phyloP scores from a whole-genome alignment of 306 rosid genomes.

The Cucurbita ficifolia region DNA sequence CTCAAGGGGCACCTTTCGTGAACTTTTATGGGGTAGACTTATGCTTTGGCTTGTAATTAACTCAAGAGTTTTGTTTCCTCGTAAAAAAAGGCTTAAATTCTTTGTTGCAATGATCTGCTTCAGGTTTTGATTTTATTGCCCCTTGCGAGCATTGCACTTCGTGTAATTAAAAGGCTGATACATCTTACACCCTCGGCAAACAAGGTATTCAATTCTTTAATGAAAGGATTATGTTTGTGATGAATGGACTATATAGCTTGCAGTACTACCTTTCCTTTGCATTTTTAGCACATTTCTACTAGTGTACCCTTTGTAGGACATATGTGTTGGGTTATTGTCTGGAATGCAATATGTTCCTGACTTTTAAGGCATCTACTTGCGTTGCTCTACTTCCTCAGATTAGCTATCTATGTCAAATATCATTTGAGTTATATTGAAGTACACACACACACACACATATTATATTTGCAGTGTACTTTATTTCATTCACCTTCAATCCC shows the following conservation, averaged over 20 bases:
- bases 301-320: not conserved
- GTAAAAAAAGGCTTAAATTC: not conserved
- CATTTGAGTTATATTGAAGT: not conserved
- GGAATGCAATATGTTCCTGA: not conserved
- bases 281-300: not conserved
- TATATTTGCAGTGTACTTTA: not conserved
- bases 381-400: not conserved
- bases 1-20: not conserved
- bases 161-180: slow-evolving; percentile 76
- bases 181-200: slow-evolving; percentile 59
- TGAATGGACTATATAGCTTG: not conserved
- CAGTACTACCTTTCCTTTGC: not conserved
- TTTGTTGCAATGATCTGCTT: slow-evolving; percentile 6
- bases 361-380: not conserved
- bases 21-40: not conserved
- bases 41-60: not conserved
- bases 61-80: not conserved
- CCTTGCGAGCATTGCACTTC: slow-evolving; percentile 41
- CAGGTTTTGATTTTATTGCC: slow-evolving; percentile 87
- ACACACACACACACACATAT: too few relatives aligned
- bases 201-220: slow-evolving; percentile 38
- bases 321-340: not conserved
- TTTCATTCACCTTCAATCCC: not conserved
- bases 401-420: not conserved
- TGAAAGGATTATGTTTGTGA: not conserved